Evolutionary conservation across 2,329 filamentous ascomycete species (phyloP).

Genomic region (Fusarium virguliforme): DNA sequence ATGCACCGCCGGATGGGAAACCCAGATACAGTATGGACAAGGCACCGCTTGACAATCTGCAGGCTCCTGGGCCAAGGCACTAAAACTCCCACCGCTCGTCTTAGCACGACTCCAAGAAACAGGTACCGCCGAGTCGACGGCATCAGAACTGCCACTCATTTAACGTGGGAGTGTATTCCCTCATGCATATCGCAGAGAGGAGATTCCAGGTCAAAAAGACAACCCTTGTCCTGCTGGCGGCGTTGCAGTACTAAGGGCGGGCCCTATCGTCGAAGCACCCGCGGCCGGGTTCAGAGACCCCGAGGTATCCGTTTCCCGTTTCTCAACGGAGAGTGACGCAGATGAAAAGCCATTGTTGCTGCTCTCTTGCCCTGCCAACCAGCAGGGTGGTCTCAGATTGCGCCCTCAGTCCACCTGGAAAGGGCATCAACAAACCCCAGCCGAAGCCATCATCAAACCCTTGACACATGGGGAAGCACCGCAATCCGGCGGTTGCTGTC

Average conservation of each 20-base stretch:
- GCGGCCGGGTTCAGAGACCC: conserved; percentile 2
- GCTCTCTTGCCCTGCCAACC: conserved; percentile 6
- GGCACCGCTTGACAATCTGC: conserved; percentile 24
- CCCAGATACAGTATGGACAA: conserved; percentile 23
- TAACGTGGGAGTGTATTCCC: conserved; percentile 23
- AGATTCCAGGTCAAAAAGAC: conserved; percentile 14
- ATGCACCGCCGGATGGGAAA: conserved; percentile 6
- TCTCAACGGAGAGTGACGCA: conserved; percentile 24
- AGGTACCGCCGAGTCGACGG: conserved; percentile 15
- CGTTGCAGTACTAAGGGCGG: conserved; percentile 24
- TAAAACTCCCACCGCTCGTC: conserved; percentile 27
- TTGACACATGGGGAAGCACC: background rate
- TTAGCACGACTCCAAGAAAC: conserved; percentile 21
- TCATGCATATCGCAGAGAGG: conserved; percentile 7
- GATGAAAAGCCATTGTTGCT: conserved; percentile 8
- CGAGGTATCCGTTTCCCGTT: conserved; percentile 24
- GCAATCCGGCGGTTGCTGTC: conserved; percentile 12
- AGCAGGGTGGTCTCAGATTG: conserved; percentile 2
- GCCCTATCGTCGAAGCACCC: conserved; percentile 15
- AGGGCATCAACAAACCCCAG: background rate
- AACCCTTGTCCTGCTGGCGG: conserved; percentile 13
- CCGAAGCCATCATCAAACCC: conserved; percentile 16
- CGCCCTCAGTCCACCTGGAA: background rate
- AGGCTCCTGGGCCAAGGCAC: conserved; percentile 35
- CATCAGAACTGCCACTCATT: conserved; percentile 17